Percentiles rank a stretch among this genome's conserved stretches.
These are phyloP conservation scores for Vitis vinifera DNA, from an alignment of 164 flowering plant species.

Conservation along the genomic window ASM3070453v1 NC_081810.1:8646001-8646500, in stretches of 20 bases:
- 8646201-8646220: too few species aligned
- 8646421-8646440: neutral
- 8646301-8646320: neutral
- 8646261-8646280: neutral
- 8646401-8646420: neutral
- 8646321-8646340: neutral
- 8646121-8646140: too few species aligned
- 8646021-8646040: neutral
- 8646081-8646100: too few species aligned
- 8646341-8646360: neutral
- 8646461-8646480: too few species aligned
- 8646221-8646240: too few species aligned
- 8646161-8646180: too few species aligned
- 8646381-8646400: slow-evolving; percentile 1
- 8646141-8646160: too few species aligned
- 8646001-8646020: neutral
- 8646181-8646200: too few species aligned
- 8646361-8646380: neutral
- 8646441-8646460: too few species aligned
- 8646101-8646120: too few species aligned
- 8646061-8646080: too few species aligned
- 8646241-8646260: neutral
- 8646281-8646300: neutral
- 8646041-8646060: too few species aligned
- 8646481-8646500: neutral